Evolutionary conservation across 2,329 filamentous ascomycete species (phyloP), one percentile per base, ranked within the genome.

Genomic region (Botrytis medusae): DNA sequence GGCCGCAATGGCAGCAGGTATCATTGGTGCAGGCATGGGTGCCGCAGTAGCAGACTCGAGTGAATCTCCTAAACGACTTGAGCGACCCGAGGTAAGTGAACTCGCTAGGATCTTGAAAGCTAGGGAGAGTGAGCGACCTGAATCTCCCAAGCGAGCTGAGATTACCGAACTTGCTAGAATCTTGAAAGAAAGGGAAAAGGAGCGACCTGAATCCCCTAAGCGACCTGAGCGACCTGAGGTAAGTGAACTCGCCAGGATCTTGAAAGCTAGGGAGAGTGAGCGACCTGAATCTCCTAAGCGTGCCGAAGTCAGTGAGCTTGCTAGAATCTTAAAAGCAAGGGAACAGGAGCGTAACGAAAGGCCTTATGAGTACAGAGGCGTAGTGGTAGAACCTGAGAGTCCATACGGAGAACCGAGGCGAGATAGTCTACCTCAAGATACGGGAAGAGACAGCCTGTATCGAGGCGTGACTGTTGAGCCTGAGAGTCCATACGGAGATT

Each of bases 1-100:
- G 88, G 86, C 85, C 40, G 84, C 84, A 48, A 82, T 90, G 63
- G 84, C 86, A 60, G 85, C 85, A 48, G 86, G 86, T 25, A 81
- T 88, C 67, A 82, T 84, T 20, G 83, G 83, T 42, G 85, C 81
- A 74, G 83, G 79, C 12, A 79, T 77, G 8, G 82, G 79, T 16
- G 79, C 79, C 42, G 80, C 77, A 12, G 78, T 76, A 57, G 75
- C 74, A 67, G 76, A 72, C 60, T 75, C 77, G 46, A 77, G 73
- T 62, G 78, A 79, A 29, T 69, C 74, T 32, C 76, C 76, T 16
- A 75, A 78, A 32, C 32, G 12, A 37, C 5, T 63, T 25, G 60
- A 72, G 54, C 42, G 48, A 37, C n/a, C 71, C 16, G 48, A 72
- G 51, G 63, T 69, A 72, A 72, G 18, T 48, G 71, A 72, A 22